Evolutionary conservation across 805 yeast species (phyloP).

Genomic region (Millerago galiae): DNA sequence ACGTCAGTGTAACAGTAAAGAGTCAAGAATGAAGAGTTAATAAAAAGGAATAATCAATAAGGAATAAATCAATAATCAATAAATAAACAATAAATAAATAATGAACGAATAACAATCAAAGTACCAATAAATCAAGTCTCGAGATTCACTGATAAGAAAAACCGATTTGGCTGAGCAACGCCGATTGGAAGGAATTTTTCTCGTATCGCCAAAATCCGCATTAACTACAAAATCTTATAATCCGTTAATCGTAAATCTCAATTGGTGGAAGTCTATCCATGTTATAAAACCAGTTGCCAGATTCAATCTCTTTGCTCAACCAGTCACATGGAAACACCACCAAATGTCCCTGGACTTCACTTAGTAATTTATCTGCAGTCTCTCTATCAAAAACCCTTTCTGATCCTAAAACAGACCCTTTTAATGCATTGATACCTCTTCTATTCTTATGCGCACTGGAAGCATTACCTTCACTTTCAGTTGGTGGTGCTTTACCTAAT

Average conservation of each 20-base stretch:
- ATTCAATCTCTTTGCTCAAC: constrained; percentile 80
- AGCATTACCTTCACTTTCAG: neutral
- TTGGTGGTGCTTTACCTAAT: constrained; percentile 13
- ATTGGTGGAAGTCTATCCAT: constrained; percentile 93
- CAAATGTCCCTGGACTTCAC: constrained; percentile 75
- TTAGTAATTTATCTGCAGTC: constrained; percentile 68
- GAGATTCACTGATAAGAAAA: neutral
- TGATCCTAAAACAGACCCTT: constrained; percentile 26
- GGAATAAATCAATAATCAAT: neutral
- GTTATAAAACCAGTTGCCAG: constrained; percentile 92
- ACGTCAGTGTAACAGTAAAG: too few relatives aligned
- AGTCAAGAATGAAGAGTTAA: too few relatives aligned
- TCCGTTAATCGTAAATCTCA: constrained; percentile 76
- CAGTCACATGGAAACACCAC: constrained; percentile 92
- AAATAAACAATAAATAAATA: too few relatives aligned
- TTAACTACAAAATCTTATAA: too few relatives aligned
- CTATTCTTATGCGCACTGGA: constrained; percentile 12
- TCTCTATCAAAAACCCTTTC: constrained; percentile 61
- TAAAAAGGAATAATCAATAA: too few relatives aligned
- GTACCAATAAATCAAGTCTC: neutral
- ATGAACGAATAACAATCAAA: too few relatives aligned
- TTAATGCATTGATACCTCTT: constrained; percentile 32
- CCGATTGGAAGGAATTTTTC: neutral
- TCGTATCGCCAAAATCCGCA: neutral
- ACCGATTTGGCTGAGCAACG: neutral